A percentile compares a stretch with the other conserved stretches of the same genome.
phyloP scores from a whole-genome alignment of 2,329 filamentous ascomycete species.

The Fusarium foetens region DNA sequence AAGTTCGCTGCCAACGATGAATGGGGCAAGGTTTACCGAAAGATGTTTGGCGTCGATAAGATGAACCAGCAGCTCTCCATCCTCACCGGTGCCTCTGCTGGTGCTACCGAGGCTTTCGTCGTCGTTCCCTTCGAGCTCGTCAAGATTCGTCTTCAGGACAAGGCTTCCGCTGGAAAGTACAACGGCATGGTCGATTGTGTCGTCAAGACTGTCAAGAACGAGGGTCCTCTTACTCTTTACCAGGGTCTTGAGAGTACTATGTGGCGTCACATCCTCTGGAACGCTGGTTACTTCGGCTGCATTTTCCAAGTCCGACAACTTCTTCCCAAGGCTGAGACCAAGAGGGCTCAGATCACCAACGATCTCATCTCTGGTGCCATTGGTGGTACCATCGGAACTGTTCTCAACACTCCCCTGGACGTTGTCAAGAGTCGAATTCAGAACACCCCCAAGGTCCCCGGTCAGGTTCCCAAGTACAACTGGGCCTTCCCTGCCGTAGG shows the following conservation, averaged over 20 bases:
- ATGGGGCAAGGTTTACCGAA: conserved; percentile 95
- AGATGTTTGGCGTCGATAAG: conserved; percentile 82
- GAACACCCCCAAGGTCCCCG: conserved; percentile 87
- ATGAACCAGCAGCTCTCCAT: conserved; percentile 94
- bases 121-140: conserved; percentile 98
- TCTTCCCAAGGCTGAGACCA: conserved; percentile 82
- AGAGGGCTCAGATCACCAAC: conserved; percentile 83
- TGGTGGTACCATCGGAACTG: conserved; percentile 88
- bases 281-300: conserved; percentile 95
- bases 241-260: conserved; percentile 96
- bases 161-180: conserved; percentile 89
- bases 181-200: conserved; percentile 84
- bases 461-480: conserved; percentile 92
- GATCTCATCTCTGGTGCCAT: conserved; percentile 87
- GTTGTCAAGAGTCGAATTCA: conserved; percentile 99
- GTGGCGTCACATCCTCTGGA: conserved; percentile 93
- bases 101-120: conserved; percentile 95
- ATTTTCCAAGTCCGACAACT: conserved; percentile 95
- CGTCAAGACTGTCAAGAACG: conserved; percentile 81
- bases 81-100: conserved; percentile 92
- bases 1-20: conserved; percentile 99
- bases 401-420: conserved; percentile 95
- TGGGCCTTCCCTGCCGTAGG: conserved; percentile 92
- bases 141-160: conserved; percentile 98
- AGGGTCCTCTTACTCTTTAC: conserved; percentile 90